Base-by-base conservation (phyloP, 352 stramenopile genomes). In the Phytophthora macrochlamydospora region DNA sequence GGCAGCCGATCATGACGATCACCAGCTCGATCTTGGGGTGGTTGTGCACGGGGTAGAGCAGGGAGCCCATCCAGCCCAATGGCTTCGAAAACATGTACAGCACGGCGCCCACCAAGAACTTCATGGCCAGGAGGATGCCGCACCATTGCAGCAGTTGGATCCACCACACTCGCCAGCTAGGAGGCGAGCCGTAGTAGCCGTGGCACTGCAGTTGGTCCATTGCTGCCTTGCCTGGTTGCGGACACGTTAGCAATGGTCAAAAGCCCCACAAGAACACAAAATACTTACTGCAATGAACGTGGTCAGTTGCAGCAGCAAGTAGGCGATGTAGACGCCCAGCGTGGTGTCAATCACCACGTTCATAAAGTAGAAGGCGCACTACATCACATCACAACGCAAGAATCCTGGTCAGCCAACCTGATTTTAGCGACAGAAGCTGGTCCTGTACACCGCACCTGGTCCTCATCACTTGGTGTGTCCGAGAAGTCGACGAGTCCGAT, bases 351-450 rank as follows among this genome's bases (percentile, higher is more conserved):
- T 89, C 58, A 90, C 79, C 7, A 94, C 86, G 57, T 93, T 94
- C 78, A 94, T 90, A 57, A 94, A 94, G 73, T 94, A 94, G 51
- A 92, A 92, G 46, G 86, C 86, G 51, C 86, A 94, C 81, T 93
- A 33, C 8, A 38, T 11, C 28, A 33, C 8, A 38, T 11, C 28
- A 62, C 46, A 58, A 58, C 14, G 42, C 13, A 5, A 51, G 35
- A 7, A 56, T 3, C 18, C 8, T 7, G 11, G 43, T 49, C 43
- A 49, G 12, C 2, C 43, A 49, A 24, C 48, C 9, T 38, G 14
- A 63, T 9, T 13, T 59, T 35, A 42, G n/a, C 40, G 44, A 43
- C 33, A 14, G 14, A 52, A 45, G 18, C 14, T 65, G 6, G n/a
- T 37, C 33, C 30, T 8, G 7, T 40, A 2, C 40, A 37, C 51